Percentiles rank a stretch among this genome's conserved stretches.
Conservation (phyloP, 1,139 yeast genomes). For the Tardiomyces depauwii region DNA sequence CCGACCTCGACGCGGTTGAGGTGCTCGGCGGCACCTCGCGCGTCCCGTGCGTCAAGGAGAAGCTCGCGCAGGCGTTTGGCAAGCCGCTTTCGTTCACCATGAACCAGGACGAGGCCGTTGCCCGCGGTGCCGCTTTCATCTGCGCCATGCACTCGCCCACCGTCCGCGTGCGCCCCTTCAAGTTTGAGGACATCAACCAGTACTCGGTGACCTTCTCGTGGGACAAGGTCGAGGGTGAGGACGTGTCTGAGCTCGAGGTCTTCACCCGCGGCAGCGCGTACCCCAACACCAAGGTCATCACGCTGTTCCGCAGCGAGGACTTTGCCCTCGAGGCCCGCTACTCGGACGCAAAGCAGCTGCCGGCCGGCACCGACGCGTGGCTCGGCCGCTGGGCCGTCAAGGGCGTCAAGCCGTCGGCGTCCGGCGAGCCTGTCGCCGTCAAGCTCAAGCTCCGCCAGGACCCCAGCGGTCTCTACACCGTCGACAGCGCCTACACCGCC, state of each 20-base stretch:
- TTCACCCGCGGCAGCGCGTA: conserved; percentile 88
- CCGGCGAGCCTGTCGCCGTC: conserved; percentile 71
- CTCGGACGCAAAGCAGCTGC: conserved; percentile 64
- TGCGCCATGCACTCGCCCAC: conserved; percentile 99
- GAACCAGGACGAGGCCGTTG: conserved; percentile 98
- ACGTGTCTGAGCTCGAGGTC: conserved; percentile 86
- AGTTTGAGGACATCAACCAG: conserved; percentile 90
- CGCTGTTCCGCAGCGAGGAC: conserved; percentile 85
- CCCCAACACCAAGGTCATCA: conserved; percentile 94
- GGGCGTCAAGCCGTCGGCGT: conserved; percentile 73
- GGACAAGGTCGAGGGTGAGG: conserved; percentile 87
- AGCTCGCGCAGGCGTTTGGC: conserved; percentile 69
- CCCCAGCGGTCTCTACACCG: conserved; percentile 89
- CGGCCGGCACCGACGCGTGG: conserved; percentile 50
- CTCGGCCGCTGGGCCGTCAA: conserved; percentile 79
- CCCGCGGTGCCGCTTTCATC: conserved; percentile 97
- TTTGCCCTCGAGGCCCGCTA: conserved; percentile 80
- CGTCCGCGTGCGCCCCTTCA: conserved; percentile 96
- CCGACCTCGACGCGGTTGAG: conserved; percentile 82
- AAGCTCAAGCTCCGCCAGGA: conserved; percentile 94
- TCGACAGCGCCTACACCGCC: conserved; percentile 91
- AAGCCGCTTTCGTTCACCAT: conserved; percentile 87
- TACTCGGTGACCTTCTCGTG: conserved; percentile 90
- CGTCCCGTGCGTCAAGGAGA: conserved; percentile 85
- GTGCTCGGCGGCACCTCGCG: conserved; percentile 98